A percentile compares a stretch with the other conserved stretches of the same genome.
Conservation (phyloP, 2,329 filamentous ascomycete species). For the Fusarium chuoi region DNA sequence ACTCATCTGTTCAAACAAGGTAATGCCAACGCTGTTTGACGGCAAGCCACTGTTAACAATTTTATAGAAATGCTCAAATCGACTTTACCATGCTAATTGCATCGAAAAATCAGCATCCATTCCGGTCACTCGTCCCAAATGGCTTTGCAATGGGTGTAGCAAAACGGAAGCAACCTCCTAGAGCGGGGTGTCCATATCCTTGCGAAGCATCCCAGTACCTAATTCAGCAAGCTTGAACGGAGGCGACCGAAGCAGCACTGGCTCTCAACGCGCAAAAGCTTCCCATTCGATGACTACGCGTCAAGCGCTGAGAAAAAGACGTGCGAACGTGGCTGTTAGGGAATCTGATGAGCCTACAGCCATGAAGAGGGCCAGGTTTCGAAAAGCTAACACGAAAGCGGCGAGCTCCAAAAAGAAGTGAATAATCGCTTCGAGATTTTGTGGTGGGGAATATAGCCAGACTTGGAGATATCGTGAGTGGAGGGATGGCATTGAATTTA, state of each 20-base stretch:
- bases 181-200: conserved; percentile 35
- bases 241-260: not conserved
- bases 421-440: not conserved
- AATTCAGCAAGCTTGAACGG: not conserved
- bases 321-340: not conserved
- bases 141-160: conserved; percentile 59
- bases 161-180: conserved; percentile 40
- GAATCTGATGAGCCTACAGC: not conserved
- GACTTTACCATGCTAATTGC: conserved; percentile 62
- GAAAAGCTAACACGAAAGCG: not conserved
- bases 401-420: not conserved
- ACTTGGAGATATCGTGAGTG: conserved; percentile 14
- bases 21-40: conserved; percentile 44
- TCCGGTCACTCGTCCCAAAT: conserved; percentile 50
- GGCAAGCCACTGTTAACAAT: conserved; percentile 27
- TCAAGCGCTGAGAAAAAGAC: conserved; percentile 9
- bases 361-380: conserved; percentile 8
- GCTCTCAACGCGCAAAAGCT: conserved; percentile 2
- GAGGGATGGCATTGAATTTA: conserved; percentile 16
- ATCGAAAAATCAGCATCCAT: conserved; percentile 51
- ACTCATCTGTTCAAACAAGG: conserved; percentile 62
- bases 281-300: not conserved
- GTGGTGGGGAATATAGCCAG: conserved; percentile 10
- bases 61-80: conserved; percentile 53
- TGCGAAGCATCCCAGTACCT: conserved; percentile 3